Conservation (phyloP, 495 filamentous ascomycete species). For the Penicillium tannophilum region DNA sequence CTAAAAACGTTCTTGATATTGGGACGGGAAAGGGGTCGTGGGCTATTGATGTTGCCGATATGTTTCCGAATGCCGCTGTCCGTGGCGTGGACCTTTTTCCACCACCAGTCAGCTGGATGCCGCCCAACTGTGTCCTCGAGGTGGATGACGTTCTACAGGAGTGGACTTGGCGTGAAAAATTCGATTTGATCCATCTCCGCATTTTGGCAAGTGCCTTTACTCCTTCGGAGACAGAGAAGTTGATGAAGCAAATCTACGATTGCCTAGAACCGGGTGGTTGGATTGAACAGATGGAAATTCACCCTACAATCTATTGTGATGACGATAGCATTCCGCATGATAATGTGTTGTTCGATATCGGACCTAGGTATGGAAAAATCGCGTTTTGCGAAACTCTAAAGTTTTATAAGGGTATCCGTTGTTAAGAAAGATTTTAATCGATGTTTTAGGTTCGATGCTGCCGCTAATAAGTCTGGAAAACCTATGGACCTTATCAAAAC, state of each 20-base stretch:
- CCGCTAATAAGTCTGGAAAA: neutral
- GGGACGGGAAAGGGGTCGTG: constrained; percentile 12
- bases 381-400: neutral
- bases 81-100: constrained; percentile 30
- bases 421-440: neutral
- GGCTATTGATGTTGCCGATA: constrained; percentile 15
- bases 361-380: neutral
- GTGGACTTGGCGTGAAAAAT: constrained; percentile 30
- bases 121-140: constrained; percentile 37
- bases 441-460: constrained; percentile 5
- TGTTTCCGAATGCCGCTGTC: constrained; percentile 14
- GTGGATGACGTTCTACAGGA: constrained; percentile 33
- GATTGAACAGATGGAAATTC: constrained; percentile 54
- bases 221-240: constrained; percentile 22
- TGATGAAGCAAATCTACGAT: constrained; percentile 28
- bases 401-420: too few species aligned
- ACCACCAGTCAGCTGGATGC: constrained; percentile 28
- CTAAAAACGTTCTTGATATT: constrained; percentile 14
- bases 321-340: constrained; percentile 39
- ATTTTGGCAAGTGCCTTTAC: constrained; percentile 23
- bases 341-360: constrained; percentile 22
- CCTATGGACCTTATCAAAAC: neutral
- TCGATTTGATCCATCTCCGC: constrained; percentile 36
- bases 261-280: constrained; percentile 45
- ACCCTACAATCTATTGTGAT: constrained; percentile 36